Evolutionary conservation across 2,329 filamentous ascomycete species (phyloP), one percentile per base, ranked within the genome.

Genomic region (Alternaria viburni): DNA sequence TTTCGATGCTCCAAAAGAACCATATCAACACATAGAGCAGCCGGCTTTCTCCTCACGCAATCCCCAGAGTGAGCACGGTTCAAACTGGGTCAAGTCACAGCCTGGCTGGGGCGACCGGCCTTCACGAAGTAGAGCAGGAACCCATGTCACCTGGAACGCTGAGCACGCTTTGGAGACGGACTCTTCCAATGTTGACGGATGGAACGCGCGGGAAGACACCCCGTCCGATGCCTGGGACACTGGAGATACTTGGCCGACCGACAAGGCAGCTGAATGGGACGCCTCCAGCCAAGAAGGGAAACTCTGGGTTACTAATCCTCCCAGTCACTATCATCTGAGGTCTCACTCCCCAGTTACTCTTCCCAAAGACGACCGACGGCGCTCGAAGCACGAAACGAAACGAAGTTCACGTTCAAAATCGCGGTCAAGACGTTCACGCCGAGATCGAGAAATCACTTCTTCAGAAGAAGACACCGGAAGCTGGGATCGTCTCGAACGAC

Each of bases 141-240:
- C 65, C n/a, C 66, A 45, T 10, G 62, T 67, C 1, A 65, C 59
- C 5, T 73, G 70, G 72, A 49, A 61, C 19, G 17, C 54, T 3
- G 61, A 63, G 7, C 44, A 59, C 1, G 58, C 36, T 12, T 66
- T 62, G 47, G 62, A 71, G 43, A 62, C 60, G 6, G 55, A 49
- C 21, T 51, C 57, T 21, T 69, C 67, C 4, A 46, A 45, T 46
- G 15, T 17, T 3, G 41, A 59, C 9, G 62, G 46, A 9, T 76
- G 71, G 71, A 54, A 28, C 13, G 60, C 61, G 19, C 52, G 23
- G 11, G 64, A 67, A 3, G 59, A 69, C 12, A 64, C 62, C 1
- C 21, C 49, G 4, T 54, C 57, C 5, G 70, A 73, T 8, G 66
- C 69, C 5, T 74, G 72, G 72, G 65, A 71, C 11, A 65, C 62